Evolutionary conservation across 768 basidiomycete genomes (phyloP), one percentile per base, ranked within the genome.

Genomic region (Suillus paluster): DNA sequence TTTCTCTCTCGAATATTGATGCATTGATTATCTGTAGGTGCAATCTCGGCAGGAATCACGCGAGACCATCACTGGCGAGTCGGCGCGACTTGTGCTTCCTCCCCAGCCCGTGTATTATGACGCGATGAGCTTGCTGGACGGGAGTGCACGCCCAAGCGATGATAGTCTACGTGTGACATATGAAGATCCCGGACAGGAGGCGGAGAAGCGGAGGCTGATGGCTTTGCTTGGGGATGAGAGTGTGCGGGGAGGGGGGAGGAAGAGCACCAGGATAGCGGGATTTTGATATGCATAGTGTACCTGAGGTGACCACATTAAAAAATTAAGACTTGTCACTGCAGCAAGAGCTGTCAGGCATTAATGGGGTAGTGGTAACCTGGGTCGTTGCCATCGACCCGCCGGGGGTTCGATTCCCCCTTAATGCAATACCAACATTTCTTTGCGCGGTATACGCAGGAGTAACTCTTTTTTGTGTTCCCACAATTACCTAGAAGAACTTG

Each of bases 321-420:
- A 5, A n/a, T 14, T 38, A 38, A n/a, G n/a, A n/a, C n/a, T n/a
- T n/a, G n/a, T 38, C 12, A 38, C 12, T 14, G 11, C 11, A 4
- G 19, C 49, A 50, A 30, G 10, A 12, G 10, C n/a, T 19, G 12
- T n/a, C 5, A 30, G 30, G 80, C 82, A 84, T 83, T 80, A 83
- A 82, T 84, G 81, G 83, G 81, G 83, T 84, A 84, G 83, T 84
- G 83, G 81, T 84, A 83, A 84, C 83, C 83, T 84, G 82, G 83
- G 83, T 84, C 81, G 82, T 84, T 84, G 83, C 82, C 83, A 84
- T 86, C 87, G 88, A 89, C 86, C 88, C 88, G 88, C 88, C 88
- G 88, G 87, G 87, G 87, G 88, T 90, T 90, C 87, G 86, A 90
- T 90, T 89, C 88, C 87, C 88, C 63, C 87, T 89, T 89, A 87